Conservation (phyloP, 345 rosid genomes). For the Acer campestre region DNA sequence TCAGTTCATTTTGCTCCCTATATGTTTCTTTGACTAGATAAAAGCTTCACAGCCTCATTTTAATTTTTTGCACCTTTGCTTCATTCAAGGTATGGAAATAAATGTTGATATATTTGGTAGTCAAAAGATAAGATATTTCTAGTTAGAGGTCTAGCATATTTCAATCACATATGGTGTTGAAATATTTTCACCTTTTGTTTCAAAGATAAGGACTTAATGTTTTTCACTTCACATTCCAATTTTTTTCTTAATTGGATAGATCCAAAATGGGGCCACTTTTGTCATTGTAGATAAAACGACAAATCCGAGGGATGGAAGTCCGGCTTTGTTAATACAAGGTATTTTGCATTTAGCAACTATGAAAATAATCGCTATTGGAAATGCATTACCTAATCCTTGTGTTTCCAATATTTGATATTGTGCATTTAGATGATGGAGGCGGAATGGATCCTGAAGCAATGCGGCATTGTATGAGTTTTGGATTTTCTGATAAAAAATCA, state of each 20-base stretch:
- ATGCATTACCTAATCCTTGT: slow-evolving; percentile 8
- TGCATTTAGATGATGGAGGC: slow-evolving; percentile 81
- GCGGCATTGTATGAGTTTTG: slow-evolving; percentile 92
- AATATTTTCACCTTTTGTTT: slow-evolving; percentile 16
- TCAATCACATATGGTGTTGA: slow-evolving; percentile 15
- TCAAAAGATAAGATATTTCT: background rate
- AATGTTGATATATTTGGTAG: background rate
- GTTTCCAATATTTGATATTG: slow-evolving; percentile 12
- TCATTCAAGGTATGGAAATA: background rate
- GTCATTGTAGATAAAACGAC: slow-evolving; percentile 80
- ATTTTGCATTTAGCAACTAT: slow-evolving; percentile 19
- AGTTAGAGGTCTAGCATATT: slow-evolving; percentile 5
- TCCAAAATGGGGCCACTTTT: slow-evolving; percentile 97
- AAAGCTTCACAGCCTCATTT: background rate
- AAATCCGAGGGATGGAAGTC: slow-evolving; percentile 75
- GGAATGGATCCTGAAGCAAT: slow-evolving; percentile 96
- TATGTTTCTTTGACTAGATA: slow-evolving; percentile 3
- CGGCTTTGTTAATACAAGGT: slow-evolving; percentile 87
- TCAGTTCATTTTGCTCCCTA: background rate
- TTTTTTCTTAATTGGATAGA: slow-evolving; percentile 51
- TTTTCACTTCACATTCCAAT: slow-evolving; percentile 35
- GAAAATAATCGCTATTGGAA: slow-evolving; percentile 13
- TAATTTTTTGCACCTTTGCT: slow-evolving; percentile 3
- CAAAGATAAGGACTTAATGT: slow-evolving; percentile 24
- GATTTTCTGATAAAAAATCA: slow-evolving; percentile 87